phyloP scores from a whole-genome alignment of 1,284 basidiomycete genomes.

The Rhodotorula sp. region DNA sequence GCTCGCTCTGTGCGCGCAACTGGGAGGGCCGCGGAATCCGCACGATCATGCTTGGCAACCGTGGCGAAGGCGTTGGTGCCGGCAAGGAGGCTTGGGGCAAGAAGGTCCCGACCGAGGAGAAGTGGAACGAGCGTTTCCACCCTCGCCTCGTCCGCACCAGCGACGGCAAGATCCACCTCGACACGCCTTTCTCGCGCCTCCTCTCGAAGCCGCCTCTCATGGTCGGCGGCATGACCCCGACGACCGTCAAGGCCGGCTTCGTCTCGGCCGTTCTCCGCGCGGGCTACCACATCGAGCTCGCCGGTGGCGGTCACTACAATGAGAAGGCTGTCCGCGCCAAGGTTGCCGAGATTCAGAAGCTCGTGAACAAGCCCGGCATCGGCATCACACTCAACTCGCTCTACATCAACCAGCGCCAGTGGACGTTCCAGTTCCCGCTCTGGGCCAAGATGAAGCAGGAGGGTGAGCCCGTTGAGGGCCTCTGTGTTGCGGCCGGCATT shows the following conservation, averaged over 20 bases:
- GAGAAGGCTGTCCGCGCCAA: constrained; percentile 81
- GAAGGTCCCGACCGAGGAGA: constrained; percentile 69
- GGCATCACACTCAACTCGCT: constrained; percentile 92
- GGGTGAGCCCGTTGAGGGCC: constrained; percentile 92
- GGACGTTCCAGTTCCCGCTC: constrained; percentile 90
- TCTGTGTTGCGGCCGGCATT: constrained; percentile 95
- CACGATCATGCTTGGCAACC: constrained; percentile 79
- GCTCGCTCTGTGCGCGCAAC: constrained; percentile 82
- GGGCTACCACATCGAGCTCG: constrained; percentile 93
- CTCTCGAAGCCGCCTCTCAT: constrained; percentile 95
- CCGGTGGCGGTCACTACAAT: constrained; percentile 97
- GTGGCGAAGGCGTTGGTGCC: constrained; percentile 65
- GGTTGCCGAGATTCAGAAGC: constrained; percentile 79
- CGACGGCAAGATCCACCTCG: constrained; percentile 84
- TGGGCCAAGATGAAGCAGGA: constrained; percentile 98
- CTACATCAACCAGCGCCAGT: constrained; percentile 98
- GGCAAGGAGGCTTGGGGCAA: constrained; percentile 73
- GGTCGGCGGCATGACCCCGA: constrained; percentile 98
- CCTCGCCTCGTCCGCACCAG: constrained; percentile 85
- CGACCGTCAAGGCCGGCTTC: constrained; percentile 87
- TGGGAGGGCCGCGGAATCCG: constrained; percentile 90
- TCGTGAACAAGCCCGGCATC: constrained; percentile 72
- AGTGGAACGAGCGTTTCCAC: constrained; percentile 86
- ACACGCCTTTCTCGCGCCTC: constrained; percentile 93
- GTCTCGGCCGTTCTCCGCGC: constrained; percentile 88